phyloP scores from a whole-genome alignment of 768 basidiomycete genomes.

The Leccinellum luteum region DNA sequence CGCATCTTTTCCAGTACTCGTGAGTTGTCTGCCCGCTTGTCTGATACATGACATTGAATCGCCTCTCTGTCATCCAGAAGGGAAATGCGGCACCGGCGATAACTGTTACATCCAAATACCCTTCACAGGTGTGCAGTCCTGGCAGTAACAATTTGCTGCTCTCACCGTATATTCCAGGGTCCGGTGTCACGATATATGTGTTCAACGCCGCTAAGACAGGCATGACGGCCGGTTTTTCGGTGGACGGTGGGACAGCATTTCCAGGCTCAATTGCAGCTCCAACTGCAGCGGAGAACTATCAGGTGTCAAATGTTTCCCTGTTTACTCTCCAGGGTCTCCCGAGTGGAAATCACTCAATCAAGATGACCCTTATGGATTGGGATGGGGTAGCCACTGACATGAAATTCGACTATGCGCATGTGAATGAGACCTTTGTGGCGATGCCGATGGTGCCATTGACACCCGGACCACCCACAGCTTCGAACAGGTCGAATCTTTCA shows the following conservation, averaged over 20 bases:
- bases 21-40: background rate
- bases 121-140: slow-evolving; percentile 20
- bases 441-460: background rate
- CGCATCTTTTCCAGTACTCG: slow-evolving; percentile 3
- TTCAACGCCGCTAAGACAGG: slow-evolving; percentile 19
- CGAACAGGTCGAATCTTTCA: slow-evolving; percentile 11
- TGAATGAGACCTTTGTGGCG: slow-evolving; percentile 22
- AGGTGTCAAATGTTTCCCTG: slow-evolving; percentile 21
- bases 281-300: slow-evolving; percentile 10
- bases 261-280: background rate
- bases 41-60: background rate
- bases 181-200: slow-evolving; percentile 27
- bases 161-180: slow-evolving; percentile 7
- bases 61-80: slow-evolving; percentile 11
- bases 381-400: slow-evolving; percentile 12
- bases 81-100: slow-evolving; percentile 12
- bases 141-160: slow-evolving; percentile 6
- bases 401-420: slow-evolving; percentile 27
- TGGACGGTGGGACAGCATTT: slow-evolving; percentile 13
- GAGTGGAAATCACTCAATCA: too few relatives aligned
- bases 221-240: slow-evolving; percentile 20
- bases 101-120: slow-evolving; percentile 19
- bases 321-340: background rate
- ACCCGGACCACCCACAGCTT: slow-evolving; percentile 2
- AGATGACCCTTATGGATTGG: slow-evolving; percentile 25